Conservation (phyloP, 2,329 filamentous ascomycete species). For the Xylariaceae sp. region DNA sequence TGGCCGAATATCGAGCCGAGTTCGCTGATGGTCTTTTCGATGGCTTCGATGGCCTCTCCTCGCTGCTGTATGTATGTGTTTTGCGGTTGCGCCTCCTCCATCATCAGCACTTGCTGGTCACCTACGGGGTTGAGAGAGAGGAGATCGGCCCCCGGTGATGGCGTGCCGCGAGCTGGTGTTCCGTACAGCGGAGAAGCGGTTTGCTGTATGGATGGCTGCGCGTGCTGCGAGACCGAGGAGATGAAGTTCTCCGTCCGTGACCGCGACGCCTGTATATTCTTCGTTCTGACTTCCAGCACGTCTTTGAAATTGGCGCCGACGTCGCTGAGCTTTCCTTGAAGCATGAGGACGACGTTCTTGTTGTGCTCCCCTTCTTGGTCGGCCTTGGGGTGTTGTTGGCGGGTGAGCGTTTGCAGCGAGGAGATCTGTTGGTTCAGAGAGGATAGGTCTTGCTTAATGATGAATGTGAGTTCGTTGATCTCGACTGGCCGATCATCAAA, state of each 20-base stretch:
- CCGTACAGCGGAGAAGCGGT: conserved; percentile 85
- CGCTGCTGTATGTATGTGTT: conserved; percentile 91
- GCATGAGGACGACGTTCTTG: conserved; percentile 89
- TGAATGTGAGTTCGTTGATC: conserved; percentile 93
- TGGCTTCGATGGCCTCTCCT: conserved; percentile 93
- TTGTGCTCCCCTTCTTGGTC: conserved; percentile 93
- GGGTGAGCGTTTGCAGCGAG: conserved; percentile 70
- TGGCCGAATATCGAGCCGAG: conserved; percentile 91
- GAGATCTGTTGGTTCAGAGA: conserved; percentile 81
- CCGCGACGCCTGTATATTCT: conserved; percentile 93
- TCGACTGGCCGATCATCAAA: conserved; percentile 97
- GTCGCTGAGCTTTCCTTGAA: conserved; percentile 88
- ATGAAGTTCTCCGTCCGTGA: conserved; percentile 96
- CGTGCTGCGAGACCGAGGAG: conserved; percentile 76
- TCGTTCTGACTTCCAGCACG: conserved; percentile 89
- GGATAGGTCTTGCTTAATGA: conserved; percentile 96
- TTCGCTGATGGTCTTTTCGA: conserved; percentile 91
- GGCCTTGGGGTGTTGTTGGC: conserved; percentile 67
- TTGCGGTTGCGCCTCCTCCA: conserved; percentile 83
- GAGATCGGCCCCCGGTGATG: conserved; percentile 66
- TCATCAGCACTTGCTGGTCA: conserved; percentile 83
- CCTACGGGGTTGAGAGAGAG: conserved; percentile 79
- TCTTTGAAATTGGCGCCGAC: conserved; percentile 97
- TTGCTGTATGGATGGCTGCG: conserved; percentile 63
- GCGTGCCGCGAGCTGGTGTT: conserved; percentile 54